phyloP scores from a whole-genome alignment of 352 stramenopile species.

The Pythium pyrilobum region DNA sequence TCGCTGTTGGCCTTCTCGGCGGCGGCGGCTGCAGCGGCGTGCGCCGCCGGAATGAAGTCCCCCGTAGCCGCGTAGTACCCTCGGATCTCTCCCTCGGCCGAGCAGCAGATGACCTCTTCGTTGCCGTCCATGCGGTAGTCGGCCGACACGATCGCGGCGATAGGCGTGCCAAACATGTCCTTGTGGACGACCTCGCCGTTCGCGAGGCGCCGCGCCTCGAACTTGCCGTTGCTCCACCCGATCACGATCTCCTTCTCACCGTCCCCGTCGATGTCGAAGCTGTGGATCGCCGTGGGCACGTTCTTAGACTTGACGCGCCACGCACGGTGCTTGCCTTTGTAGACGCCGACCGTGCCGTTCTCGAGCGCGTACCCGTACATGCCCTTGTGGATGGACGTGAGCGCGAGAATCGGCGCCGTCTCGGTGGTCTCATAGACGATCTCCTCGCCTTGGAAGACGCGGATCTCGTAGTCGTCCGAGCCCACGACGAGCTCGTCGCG shows the following conservation, averaged over 20 bases:
- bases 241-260: conserved; percentile 87
- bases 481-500: conserved; percentile 82
- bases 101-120: conserved; percentile 87
- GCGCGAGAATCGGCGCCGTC: conserved; percentile 65
- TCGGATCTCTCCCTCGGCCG: conserved; percentile 70
- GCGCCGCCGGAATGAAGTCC: conserved; percentile 24
- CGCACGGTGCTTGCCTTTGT: conserved; percentile 77
- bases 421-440: conserved; percentile 87
- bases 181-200: conserved; percentile 86
- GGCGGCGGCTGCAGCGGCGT: conserved; percentile 13
- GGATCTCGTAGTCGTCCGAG: conserved; percentile 90
- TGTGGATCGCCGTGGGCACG: conserved; percentile 63
- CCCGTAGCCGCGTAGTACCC: conserved; percentile 51
- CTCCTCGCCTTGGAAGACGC: conserved; percentile 87
- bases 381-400: conserved; percentile 67
- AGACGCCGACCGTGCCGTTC: conserved; percentile 93
- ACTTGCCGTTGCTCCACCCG: conserved; percentile 89
- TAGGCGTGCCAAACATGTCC: conserved; percentile 56
- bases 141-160: conserved; percentile 64
- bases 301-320: conserved; percentile 94
- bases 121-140: conserved; percentile 89
- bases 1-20: conserved; percentile 45
- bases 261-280: conserved; percentile 90
- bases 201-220: conserved; percentile 62
- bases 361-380: conserved; percentile 85